Evolutionary conservation across 179 eudicot genomes (phyloP).

Genomic region (Drosera spatulata): DNA sequence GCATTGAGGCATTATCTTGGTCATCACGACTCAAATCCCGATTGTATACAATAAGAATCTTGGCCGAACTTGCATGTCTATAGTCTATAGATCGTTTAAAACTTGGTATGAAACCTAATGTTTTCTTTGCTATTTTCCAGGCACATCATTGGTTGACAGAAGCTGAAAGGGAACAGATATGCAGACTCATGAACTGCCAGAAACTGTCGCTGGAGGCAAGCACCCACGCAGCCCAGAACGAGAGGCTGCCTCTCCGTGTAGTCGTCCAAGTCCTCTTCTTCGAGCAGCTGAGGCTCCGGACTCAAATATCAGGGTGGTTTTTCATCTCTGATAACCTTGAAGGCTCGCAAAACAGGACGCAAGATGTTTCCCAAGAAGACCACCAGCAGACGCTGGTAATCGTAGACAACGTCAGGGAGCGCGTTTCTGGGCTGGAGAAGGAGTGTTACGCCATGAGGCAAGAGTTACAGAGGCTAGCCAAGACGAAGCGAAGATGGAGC

Average conservation of each 20-base stretch:
- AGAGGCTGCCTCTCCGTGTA: no score
- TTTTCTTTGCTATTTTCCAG: background rate
- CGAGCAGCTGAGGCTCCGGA: conserved; percentile 9
- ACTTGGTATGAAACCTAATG: no score
- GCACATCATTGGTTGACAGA: conserved; percentile 16
- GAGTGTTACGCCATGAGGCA: conserved; percentile 33
- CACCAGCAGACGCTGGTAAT: conserved; percentile 9
- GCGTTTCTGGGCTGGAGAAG: conserved; percentile 32
- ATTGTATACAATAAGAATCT: no score
- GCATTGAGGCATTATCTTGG: no score
- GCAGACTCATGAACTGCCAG: conserved; percentile 12
- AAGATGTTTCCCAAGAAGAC: background rate
- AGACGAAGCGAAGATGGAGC: conserved; percentile 47
- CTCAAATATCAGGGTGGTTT: conserved; percentile 10
- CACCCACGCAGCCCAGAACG: conserved; percentile 11
- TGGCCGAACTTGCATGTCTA: no score
- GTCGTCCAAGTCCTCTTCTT: no score
- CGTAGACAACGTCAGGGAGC: conserved; percentile 30
- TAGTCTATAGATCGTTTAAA: no score
- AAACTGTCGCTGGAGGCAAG: conserved; percentile 14
- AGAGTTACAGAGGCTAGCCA: conserved; percentile 42
- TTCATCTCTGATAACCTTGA: conserved; percentile 11
- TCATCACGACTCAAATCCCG: no score
- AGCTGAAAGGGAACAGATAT: conserved; percentile 11
- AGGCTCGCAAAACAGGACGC: conserved; percentile 11